Conservation (phyloP, 805 yeast genomes). For the Barnettozyma populi region DNA sequence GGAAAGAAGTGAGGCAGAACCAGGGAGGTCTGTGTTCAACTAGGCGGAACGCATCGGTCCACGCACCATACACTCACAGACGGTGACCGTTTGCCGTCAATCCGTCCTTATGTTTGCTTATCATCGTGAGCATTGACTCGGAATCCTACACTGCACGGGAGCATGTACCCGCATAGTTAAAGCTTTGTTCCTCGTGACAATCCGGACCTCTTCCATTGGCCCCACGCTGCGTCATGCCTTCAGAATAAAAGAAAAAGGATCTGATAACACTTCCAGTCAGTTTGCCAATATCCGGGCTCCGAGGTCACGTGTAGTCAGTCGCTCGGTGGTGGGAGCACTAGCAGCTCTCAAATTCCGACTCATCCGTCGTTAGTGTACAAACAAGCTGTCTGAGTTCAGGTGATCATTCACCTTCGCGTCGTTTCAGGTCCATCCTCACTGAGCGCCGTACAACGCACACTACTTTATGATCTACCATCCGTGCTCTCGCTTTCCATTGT, state of each 20-base stretch:
- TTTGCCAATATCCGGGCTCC: background rate
- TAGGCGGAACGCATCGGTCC: background rate
- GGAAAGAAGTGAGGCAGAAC: no score
- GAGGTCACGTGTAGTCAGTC: background rate
- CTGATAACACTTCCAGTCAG: background rate
- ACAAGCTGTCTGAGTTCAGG: no score
- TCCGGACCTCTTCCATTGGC: background rate
- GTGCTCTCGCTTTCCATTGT: no score
- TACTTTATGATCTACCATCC: no score
- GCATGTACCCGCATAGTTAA: background rate
- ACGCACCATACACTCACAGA: background rate
- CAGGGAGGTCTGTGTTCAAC: no score
- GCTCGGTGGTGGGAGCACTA: no score
- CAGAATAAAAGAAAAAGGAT: background rate
- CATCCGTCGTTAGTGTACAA: no score
- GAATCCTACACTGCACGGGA: background rate
- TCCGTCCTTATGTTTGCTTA: background rate
- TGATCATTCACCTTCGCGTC: no score
- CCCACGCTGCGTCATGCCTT: background rate
- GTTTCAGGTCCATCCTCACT: no score
- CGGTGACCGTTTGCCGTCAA: background rate
- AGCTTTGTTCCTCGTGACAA: background rate
- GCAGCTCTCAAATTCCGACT: background rate
- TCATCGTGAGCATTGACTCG: background rate
- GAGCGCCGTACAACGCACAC: no score